Base-by-base conservation (phyloP, 805 yeast species). In the Tetrapisispora fleetii region DNA sequence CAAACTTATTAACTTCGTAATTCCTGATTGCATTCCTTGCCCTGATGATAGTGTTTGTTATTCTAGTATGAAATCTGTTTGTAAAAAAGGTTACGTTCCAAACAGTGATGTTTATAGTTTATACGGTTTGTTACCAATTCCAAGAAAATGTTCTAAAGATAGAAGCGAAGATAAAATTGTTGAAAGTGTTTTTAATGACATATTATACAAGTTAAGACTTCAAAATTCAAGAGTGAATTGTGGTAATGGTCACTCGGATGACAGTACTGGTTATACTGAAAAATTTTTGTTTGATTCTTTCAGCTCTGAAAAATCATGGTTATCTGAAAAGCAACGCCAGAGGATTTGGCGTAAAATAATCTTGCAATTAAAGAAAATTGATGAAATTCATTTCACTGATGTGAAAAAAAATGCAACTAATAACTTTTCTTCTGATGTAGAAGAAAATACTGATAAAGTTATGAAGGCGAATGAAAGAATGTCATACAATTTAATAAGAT, bases 41-140 rank as follows among this genome's bases (percentile, higher is more conserved):
- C 97, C 97, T 1, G 74, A 72, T 8, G 80, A 88, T 65, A 93
- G 88, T 0, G 69, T 75, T 32, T 90, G 97, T 66, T 77, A 72
- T 51, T 75, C 78, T 16, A 62, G 71, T 40, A 70, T 83, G 54
- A 68, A 72, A 47, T 58, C 85, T 8, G 76, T 74, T 48, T 90
- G 98, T 65, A 79, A 77, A 53, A 79, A 77, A 40, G 91, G 80
- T 47, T 69, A 74, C 44, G 81, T 81, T 10, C 69, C 73, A 52
- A 67, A 76, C 37, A 37, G 35, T 16, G 46, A 56, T 9, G 22
- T 41, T 13, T 48, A 51, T 18, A 48, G 50, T 24, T 59, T 78
- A 32, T 71, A 73, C 51, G 81, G 85, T 2, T 47, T 77, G 9
- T 67, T 85, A 18, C 85, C 91, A 16, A 56, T 80, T 2, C 63